A percentile compares a stretch with the other conserved stretches of the same genome.
These are phyloP conservation scores for Lactarius quietus DNA, from an alignment of 768 basidiomycete species.

Conservation along the genomic window DNA sequence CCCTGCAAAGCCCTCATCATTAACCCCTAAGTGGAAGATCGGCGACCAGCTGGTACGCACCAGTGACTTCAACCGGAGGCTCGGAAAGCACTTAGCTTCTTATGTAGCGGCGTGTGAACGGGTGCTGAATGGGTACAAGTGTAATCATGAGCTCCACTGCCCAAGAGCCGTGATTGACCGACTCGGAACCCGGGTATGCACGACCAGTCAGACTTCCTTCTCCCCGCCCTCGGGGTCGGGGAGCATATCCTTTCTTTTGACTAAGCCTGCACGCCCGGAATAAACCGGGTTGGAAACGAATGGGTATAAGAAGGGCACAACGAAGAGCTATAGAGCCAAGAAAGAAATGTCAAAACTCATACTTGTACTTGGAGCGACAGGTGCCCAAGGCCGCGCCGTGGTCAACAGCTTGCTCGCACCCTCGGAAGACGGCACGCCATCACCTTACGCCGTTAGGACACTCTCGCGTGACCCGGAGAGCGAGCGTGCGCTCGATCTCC, in stretches of 20 bases:
- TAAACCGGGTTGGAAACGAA: neutral
- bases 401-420: slow-evolving; percentile 36
- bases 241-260: neutral
- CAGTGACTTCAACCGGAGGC: neutral
- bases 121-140: neutral
- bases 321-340: neutral
- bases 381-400: slow-evolving; percentile 42
- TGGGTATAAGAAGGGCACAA: neutral
- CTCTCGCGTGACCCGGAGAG: slow-evolving; percentile 37
- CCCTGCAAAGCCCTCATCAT: too few relatives aligned
- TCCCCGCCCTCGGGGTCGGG: neutral
- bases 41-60: neutral
- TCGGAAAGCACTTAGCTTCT: too few relatives aligned
- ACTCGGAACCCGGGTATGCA: neutral
- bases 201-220: too few relatives aligned
- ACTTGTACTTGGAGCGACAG: slow-evolving; percentile 44
- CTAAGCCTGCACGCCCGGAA: neutral
- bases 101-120: too few relatives aligned
- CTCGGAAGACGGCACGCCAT: slow-evolving; percentile 35
- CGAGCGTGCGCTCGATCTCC: slow-evolving; percentile 34
- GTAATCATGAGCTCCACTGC: neutral
- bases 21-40: neutral
- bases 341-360: slow-evolving; percentile 33
- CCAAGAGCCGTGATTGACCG: too few relatives aligned
- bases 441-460: slow-evolving; percentile 41